Evolutionary conservation across 148 eudicot genomes (phyloP).

Genomic region (Vaccinium corymbosum): DNA sequence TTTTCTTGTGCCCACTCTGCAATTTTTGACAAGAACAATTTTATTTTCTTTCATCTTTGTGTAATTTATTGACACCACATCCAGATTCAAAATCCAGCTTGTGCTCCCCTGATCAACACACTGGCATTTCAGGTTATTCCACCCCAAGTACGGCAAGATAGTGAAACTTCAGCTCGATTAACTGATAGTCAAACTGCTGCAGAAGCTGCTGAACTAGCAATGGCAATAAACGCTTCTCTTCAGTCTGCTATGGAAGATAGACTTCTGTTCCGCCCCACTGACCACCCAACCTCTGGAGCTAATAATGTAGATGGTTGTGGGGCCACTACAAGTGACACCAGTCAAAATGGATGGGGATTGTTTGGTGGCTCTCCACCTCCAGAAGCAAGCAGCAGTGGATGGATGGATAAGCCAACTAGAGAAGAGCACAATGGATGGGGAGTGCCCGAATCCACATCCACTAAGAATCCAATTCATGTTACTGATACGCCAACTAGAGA

Average conservation of each 20-base stretch:
- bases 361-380: constrained; percentile 29
- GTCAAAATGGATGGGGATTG: constrained; percentile 32
- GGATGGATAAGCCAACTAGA: constrained; percentile 33
- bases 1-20: neutral
- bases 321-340: constrained; percentile 14
- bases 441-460: constrained; percentile 20
- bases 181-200: constrained; percentile 19
- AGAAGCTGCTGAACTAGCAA: constrained; percentile 20
- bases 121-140: constrained; percentile 30
- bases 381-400: constrained; percentile 40
- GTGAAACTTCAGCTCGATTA: constrained; percentile 22
- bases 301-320: constrained; percentile 35
- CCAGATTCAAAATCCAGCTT: neutral
- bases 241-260: constrained; percentile 20
- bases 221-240: constrained; percentile 19
- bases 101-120: constrained; percentile 2
- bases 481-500: constrained; percentile 7
- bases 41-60: neutral
- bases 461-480: constrained; percentile 3
- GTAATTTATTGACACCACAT: neutral
- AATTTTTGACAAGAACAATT: neutral
- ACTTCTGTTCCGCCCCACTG: constrained; percentile 11
- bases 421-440: constrained; percentile 58
- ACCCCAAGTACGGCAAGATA: neutral
- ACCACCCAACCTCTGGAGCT: constrained; percentile 24